Evolutionary conservation across 371 early-diverging fungal species (phyloP).

Genomic region (Rhizomucor pusillus): DNA sequence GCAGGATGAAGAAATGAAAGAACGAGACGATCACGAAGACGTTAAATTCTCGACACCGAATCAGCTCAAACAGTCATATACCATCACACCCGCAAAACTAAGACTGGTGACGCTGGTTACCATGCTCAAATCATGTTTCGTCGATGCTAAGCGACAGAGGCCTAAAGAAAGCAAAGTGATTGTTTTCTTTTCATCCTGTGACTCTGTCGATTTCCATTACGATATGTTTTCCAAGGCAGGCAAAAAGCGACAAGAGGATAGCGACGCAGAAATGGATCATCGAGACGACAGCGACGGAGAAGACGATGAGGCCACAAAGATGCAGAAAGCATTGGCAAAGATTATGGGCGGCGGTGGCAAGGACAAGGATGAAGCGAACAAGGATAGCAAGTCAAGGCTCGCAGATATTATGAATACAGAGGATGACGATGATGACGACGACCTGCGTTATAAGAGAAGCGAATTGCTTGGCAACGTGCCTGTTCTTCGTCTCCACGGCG

Average conservation of each 20-base stretch:
- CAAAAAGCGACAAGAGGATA: constrained; percentile 44
- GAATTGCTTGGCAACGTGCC: constrained; percentile 55
- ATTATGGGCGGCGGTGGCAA: constrained; percentile 7
- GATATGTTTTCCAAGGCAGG: constrained; percentile 66
- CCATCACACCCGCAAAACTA: constrained; percentile 85
- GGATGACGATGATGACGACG: constrained; percentile 24
- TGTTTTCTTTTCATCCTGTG: constrained; percentile 90
- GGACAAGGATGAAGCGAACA: constrained; percentile 17
- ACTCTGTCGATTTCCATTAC: constrained; percentile 91
- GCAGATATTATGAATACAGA: constrained; percentile 17
- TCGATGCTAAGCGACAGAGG: constrained; percentile 42
- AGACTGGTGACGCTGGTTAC: constrained; percentile 84
- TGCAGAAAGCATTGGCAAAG: constrained; percentile 25
- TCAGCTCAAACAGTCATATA: constrained; percentile 83
- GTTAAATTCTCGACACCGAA: constrained; percentile 66
- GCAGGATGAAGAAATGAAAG: neutral
- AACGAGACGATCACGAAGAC: constrained; percentile 15
- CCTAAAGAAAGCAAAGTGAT: constrained; percentile 62
- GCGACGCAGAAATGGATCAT: constrained; percentile 34
- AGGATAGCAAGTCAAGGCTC: constrained; percentile 22
- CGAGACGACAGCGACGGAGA: constrained; percentile 38
- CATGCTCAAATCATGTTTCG: constrained; percentile 57
- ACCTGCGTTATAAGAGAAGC: constrained; percentile 26
- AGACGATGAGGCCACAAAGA: constrained; percentile 23
- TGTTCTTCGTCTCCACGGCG: constrained; percentile 89